phyloP scores from a whole-genome alignment of 352 stramenopile species.

The Globisporangium okanoganense region DNA sequence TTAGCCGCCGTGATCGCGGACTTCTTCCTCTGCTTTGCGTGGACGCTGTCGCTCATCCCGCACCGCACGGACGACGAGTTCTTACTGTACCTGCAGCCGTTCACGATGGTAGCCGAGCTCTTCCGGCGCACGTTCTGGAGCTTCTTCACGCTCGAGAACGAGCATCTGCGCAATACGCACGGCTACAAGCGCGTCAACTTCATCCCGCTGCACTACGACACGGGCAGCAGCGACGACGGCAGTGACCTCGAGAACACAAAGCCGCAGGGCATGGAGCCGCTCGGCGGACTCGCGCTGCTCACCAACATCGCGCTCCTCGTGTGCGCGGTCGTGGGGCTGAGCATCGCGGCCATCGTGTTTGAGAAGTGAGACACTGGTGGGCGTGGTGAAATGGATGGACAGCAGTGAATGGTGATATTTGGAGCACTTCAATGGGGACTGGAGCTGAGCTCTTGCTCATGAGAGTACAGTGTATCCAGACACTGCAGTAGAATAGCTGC shows the following conservation, averaged over 20 bases:
- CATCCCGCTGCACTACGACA: slow-evolving; percentile 82
- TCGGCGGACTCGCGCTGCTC: slow-evolving; percentile 40
- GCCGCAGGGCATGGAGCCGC: slow-evolving; percentile 23
- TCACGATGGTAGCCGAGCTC: slow-evolving; percentile 83
- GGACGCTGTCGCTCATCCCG: slow-evolving; percentile 78
- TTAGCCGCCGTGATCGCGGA: slow-evolving; percentile 66
- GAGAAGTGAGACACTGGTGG: slow-evolving; percentile 17
- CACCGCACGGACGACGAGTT: slow-evolving; percentile 52
- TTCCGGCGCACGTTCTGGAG: slow-evolving; percentile 86
- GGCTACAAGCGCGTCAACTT: slow-evolving; percentile 81
- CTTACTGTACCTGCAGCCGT: slow-evolving; percentile 76
- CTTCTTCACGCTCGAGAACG: slow-evolving; percentile 84
- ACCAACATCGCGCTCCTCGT: slow-evolving; percentile 51
- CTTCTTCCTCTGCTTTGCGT: slow-evolving; percentile 79
- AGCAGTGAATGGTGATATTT: background rate
- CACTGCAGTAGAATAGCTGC: too few relatives aligned
- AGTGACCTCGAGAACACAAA: slow-evolving; percentile 23
- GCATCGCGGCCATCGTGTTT: slow-evolving; percentile 46
- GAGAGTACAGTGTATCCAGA: background rate
- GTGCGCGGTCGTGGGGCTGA: slow-evolving; percentile 42
- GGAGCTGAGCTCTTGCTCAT: background rate
- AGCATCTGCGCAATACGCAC: slow-evolving; percentile 84
- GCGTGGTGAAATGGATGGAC: background rate
- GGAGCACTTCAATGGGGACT: background rate
- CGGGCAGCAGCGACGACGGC: slow-evolving; percentile 48